Evolutionary conservation across 1,139 yeast genomes (phyloP).

Genomic region (Saccharomyces hybrid): DNA sequence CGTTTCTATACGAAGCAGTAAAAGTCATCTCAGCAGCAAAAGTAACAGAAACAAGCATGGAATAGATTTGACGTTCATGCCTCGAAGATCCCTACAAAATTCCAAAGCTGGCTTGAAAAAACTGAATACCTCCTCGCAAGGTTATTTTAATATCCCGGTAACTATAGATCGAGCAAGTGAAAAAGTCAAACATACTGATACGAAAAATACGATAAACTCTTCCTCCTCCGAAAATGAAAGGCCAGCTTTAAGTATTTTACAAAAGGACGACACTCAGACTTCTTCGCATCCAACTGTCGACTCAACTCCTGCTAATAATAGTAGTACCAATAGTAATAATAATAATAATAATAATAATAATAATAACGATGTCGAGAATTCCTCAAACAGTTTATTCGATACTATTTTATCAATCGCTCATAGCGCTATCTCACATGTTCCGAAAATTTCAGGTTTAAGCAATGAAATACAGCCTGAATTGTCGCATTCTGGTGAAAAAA

Average conservation of each 20-base stretch:
- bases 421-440: slow-evolving; percentile 19
- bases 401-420: slow-evolving; percentile 21
- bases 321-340: not conserved
- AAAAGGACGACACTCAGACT: not conserved
- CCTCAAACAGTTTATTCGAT: slow-evolving; percentile 13
- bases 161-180: slow-evolving; percentile 9
- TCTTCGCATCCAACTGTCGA: not conserved
- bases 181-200: not conserved
- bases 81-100: slow-evolving; percentile 20
- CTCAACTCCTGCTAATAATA: not conserved
- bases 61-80: slow-evolving; percentile 8
- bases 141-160: slow-evolving; percentile 17
- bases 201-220: not conserved
- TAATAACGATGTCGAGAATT: slow-evolving; percentile 6
- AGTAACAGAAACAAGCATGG: slow-evolving; percentile 5
- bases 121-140: slow-evolving; percentile 9
- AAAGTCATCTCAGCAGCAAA: not conserved
- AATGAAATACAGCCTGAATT: slow-evolving; percentile 2
- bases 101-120: slow-evolving; percentile 19
- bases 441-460: slow-evolving; percentile 13
- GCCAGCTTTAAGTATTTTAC: not conserved
- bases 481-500: not conserved
- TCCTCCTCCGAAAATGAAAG: not conserved
- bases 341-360: too few relatives aligned
- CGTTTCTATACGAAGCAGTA: slow-evolving; percentile 8